Percentiles rank a stretch among this genome's conserved stretches.
Evolutionary conservation across 2,329 filamentous ascomycete genomes (phyloP).

Genomic region (Madurella fahalii): DNA sequence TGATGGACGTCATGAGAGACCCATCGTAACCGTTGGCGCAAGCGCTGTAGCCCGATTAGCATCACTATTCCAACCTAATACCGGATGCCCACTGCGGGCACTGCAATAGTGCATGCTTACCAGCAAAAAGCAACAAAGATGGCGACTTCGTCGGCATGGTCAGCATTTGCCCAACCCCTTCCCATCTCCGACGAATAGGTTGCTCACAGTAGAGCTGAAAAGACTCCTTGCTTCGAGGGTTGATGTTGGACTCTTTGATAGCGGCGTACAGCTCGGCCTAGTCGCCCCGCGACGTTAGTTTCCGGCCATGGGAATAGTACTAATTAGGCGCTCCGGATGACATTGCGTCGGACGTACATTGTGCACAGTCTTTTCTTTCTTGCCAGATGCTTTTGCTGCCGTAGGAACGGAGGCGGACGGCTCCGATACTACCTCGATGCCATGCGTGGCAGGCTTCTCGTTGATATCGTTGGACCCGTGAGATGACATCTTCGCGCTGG

Average conservation of each 20-base stretch:
- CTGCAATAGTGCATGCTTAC: background rate
- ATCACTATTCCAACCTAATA: no score
- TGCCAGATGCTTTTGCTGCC: conserved; percentile 18
- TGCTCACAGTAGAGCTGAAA: conserved; percentile 38
- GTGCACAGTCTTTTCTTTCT: conserved; percentile 38
- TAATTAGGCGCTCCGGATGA: background rate
- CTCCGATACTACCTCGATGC: conserved; percentile 5
- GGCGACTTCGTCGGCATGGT: conserved; percentile 29
- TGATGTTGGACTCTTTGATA: conserved; percentile 43
- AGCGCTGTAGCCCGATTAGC: conserved; percentile 21
- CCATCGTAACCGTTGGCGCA: conserved; percentile 48
- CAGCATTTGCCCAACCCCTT: background rate
- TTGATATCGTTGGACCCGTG: conserved; percentile 22
- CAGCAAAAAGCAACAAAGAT: conserved; percentile 45
- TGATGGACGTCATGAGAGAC: conserved; percentile 42
- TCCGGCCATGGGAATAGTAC: background rate
- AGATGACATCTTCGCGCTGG: conserved; percentile 24
- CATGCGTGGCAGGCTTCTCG: conserved; percentile 20
- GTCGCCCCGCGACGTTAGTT: background rate
- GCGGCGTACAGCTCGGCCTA: conserved; percentile 47
- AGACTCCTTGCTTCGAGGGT: conserved; percentile 39
- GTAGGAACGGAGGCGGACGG: background rate
- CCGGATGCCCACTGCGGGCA: no score
- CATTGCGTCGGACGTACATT: conserved; percentile 34
- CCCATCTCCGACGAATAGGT: background rate